Percentiles rank a stretch among this genome's conserved stretches.
Evolutionary conservation across 345 rosid species (phyloP).

Genomic region (Hypericum perforatum): DNA sequence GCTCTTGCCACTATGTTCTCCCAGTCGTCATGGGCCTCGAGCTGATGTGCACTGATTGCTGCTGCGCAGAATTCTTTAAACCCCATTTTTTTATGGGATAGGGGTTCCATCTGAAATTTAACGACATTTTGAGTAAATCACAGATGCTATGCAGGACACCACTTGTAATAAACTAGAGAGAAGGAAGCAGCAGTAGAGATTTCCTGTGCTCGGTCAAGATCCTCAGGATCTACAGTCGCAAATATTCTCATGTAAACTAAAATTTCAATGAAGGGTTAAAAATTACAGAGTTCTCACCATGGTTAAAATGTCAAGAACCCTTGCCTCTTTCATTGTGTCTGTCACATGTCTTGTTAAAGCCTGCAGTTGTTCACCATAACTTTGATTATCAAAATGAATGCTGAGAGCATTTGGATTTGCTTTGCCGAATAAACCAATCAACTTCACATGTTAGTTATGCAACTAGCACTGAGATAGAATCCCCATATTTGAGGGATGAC

Average conservation of each 20-base stretch:
- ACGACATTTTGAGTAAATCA: too few relatives aligned
- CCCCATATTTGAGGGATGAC: background rate
- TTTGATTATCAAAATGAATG: too few relatives aligned
- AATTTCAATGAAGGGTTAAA: too few relatives aligned
- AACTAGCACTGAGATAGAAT: too few relatives aligned
- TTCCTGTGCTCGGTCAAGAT: too few relatives aligned
- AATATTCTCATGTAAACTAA: too few relatives aligned
- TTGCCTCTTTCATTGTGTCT: background rate
- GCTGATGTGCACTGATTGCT: constrained; percentile 20
- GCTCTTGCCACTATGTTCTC: constrained; percentile 16
- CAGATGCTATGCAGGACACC: too few relatives aligned
- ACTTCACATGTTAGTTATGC: background rate
- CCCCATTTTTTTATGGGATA: constrained; percentile 16
- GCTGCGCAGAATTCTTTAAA: constrained; percentile 27
- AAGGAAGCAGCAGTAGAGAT: too few relatives aligned
- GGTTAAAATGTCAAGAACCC: constrained; percentile 4
- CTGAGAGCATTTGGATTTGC: too few relatives aligned
- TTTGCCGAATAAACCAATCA: background rate
- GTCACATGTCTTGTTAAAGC: constrained; percentile 5
- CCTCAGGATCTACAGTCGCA: too few relatives aligned
- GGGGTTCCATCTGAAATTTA: constrained; percentile 20
- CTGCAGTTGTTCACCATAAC: background rate
- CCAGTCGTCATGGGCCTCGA: constrained; percentile 20
- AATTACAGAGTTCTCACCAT: background rate
- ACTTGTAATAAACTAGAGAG: too few relatives aligned